Base-by-base conservation (phyloP, 2,329 filamentous ascomycete species). In the Clarireedia hainanense region DNA sequence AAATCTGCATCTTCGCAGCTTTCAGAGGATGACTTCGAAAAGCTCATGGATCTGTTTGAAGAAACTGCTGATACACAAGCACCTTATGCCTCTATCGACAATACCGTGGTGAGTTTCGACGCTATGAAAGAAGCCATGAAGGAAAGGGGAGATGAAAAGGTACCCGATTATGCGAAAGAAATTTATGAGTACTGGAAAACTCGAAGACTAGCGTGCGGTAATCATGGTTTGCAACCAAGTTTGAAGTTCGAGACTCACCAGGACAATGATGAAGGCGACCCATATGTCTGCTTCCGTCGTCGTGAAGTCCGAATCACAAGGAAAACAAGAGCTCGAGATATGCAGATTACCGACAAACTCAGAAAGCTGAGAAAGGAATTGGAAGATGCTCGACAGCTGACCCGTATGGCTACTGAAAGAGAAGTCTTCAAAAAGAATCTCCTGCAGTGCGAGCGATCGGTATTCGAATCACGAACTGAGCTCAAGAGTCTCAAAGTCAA, bases 261-360 rank as follows among this genome's bases (percentile, higher is more conserved):
- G 69, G 92, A 97, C 62, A 95, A 86, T 59, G 94, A 99, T 71
- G 94, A 99, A 69, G 84, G 89, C 65, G 94, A 99, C 73, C 94
- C 94, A 49, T 99, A 96, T 74, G 91, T 99, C 67, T 99, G 94
- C 74, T 99, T 99, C 81, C 84, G 94, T 69, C 85, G 94, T 64
- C 88, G 94, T 61, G 94, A 99, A 73, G 89, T 95, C 47, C 86
- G 94, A 57, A 90, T 95, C 70, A 92, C 91, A 50, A 88, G 94
- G 65, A 99, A 97, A 75, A 99, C 94, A 39, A 83, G 94, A 68
- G 90, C 89, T 64, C 85, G 94, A 67, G 94, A 99, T 75, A 89
- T 89, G 37, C 92, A 96, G 72, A 90, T 92, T 65, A 89, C 88
- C 54, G 94, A 99, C 70, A 96, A 96, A 72, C 80, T 99, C 63